Conservation (phyloP, 345 rosid genomes). For the Pistacia atlantica region DNA sequence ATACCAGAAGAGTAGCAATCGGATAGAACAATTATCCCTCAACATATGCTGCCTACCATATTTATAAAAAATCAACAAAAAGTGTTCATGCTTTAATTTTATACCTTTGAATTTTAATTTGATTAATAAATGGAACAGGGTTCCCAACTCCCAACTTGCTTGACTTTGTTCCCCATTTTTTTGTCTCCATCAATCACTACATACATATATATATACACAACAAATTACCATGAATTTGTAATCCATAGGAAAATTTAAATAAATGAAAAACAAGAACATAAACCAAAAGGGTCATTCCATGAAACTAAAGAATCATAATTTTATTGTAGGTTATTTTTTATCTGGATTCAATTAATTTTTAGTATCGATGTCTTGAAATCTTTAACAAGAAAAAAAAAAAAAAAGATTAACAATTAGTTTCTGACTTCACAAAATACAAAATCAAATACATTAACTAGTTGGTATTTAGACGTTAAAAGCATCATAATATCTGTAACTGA, state of each 20-base stretch:
- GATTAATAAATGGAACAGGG: slow-evolving; percentile 32
- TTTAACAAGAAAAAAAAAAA: too few relatives aligned
- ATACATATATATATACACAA: not conserved
- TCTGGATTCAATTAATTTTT: too few relatives aligned
- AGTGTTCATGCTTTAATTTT: not conserved
- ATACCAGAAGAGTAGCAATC: not conserved
- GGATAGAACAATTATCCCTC: not conserved
- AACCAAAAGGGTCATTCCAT: not conserved
- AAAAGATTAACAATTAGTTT: too few relatives aligned
- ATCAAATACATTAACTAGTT: too few relatives aligned
- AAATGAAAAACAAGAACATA: not conserved
- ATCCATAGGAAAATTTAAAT: not conserved
- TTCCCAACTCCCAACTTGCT: slow-evolving; percentile 32
- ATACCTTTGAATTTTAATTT: slow-evolving; percentile 4
- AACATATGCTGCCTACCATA: not conserved
- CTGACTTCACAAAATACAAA: too few relatives aligned
- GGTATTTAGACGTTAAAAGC: too few relatives aligned
- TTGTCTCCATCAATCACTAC: slow-evolving; percentile 10
- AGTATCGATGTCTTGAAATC: too few relatives aligned
- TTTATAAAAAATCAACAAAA: not conserved
- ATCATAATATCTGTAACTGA: too few relatives aligned
- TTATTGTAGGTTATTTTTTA: too few relatives aligned
- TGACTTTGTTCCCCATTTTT: slow-evolving; percentile 1
- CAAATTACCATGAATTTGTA: not conserved
- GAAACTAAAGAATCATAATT: too few relatives aligned